These are phyloP conservation scores for Hanseniaspora valbyensis DNA, from an alignment of 805 yeast genomes.

Conservation along the genomic window DNA sequence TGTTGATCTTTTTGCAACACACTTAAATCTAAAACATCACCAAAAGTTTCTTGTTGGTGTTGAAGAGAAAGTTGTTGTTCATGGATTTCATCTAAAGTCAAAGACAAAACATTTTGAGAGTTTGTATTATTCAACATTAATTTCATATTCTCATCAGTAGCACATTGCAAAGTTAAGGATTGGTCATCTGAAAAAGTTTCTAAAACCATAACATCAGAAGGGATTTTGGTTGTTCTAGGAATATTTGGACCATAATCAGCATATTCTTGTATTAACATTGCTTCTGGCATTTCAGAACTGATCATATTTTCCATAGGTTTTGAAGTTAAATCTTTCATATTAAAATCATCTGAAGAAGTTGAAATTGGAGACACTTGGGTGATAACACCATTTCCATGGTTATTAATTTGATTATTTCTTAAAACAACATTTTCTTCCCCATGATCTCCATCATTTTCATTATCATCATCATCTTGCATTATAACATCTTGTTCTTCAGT, in stretches of 20 bases:
- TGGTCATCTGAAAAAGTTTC: neutral
- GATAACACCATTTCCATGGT: constrained; percentile 4
- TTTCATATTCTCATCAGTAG: constrained; percentile 18
- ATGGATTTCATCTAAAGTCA: constrained; percentile 15
- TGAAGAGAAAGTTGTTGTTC: constrained; percentile 18
- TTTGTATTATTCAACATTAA: constrained; percentile 19
- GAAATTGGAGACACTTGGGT: constrained; percentile 12
- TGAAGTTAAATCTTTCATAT: constrained; percentile 6
- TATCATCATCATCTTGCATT: constrained; percentile 4
- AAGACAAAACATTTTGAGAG: constrained; percentile 19
- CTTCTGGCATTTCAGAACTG: constrained; percentile 12
- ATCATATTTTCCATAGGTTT: constrained; percentile 1
- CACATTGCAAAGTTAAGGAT: constrained; percentile 9
- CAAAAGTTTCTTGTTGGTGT: constrained; percentile 22
- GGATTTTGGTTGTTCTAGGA: constrained; percentile 6
- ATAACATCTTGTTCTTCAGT: constrained; percentile 9
- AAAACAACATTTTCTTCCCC: no score
- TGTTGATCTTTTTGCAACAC: constrained; percentile 63
- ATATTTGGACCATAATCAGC: constrained; percentile 10
- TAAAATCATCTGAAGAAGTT: constrained; percentile 9
- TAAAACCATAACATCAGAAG: neutral
- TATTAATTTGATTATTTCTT: neutral
- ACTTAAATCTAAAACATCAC: constrained; percentile 44
- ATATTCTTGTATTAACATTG: constrained; percentile 9
- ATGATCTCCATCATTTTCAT: neutral